These are phyloP conservation scores for Ascochyta pisi DNA, from an alignment of 2,329 filamentous ascomycete species.

Conservation along the genomic window DNA sequence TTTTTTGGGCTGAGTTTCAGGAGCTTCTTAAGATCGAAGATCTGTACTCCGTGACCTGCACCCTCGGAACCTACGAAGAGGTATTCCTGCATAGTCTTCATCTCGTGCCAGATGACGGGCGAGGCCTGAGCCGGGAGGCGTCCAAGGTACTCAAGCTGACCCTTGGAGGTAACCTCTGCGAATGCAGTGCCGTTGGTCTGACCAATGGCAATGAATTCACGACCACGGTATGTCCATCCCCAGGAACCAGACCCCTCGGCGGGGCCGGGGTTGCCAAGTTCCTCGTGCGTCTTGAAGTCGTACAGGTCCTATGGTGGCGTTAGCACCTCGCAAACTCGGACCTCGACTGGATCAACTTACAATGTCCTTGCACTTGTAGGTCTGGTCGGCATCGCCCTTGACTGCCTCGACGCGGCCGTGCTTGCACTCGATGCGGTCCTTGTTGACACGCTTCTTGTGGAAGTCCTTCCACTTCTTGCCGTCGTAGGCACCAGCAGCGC, in stretches of 20 bases:
- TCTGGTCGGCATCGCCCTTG: constrained; percentile 48
- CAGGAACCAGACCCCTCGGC: constrained; percentile 56
- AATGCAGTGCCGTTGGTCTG: constrained; percentile 65
- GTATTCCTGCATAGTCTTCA: constrained; percentile 52
- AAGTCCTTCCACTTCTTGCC: constrained; percentile 43
- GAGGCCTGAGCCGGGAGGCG: constrained; percentile 57
- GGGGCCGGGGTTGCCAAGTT: constrained; percentile 55
- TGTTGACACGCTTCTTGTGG: constrained; percentile 35
- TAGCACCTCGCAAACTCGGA: constrained; percentile 4
- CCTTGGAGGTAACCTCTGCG: constrained; percentile 57
- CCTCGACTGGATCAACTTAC: constrained; percentile 47
- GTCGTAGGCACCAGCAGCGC: constrained; percentile 41
- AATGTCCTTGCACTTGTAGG: constrained; percentile 53
- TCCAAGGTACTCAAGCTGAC: constrained; percentile 61
- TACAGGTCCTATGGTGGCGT: constrained; percentile 55
- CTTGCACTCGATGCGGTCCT: constrained; percentile 41
- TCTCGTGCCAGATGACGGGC: constrained; percentile 61
- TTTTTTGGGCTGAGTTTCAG: constrained; percentile 43
- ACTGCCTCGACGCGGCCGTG: constrained; percentile 48
- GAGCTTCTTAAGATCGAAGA: constrained; percentile 64
- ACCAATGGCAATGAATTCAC: constrained; percentile 63
- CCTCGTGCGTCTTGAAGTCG: constrained; percentile 63
- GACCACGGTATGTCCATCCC: constrained; percentile 61
- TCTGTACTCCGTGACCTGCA: constrained; percentile 61
- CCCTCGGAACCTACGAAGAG: constrained; percentile 52